Conservation (phyloP, 2,329 filamentous ascomycete genomes). For the Coleophoma eucalyptorum region DNA sequence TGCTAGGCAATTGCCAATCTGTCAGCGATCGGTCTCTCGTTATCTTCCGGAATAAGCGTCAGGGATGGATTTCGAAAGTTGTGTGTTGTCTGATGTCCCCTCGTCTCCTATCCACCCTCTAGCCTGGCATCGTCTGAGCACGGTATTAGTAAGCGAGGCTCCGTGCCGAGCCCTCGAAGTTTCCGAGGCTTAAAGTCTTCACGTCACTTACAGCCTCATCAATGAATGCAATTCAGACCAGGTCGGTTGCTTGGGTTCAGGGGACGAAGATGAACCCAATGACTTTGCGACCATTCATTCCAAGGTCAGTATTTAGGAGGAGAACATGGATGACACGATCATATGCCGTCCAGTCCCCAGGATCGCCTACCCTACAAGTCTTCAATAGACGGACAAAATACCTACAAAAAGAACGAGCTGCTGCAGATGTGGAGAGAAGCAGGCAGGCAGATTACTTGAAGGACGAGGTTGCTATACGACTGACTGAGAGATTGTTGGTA, state of each 20-base stretch:
- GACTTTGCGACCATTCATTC: constrained; percentile 17
- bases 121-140: not conserved
- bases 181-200: not conserved
- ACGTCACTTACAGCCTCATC: constrained; percentile 1
- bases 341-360: constrained; percentile 77
- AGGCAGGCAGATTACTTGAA: constrained; percentile 87
- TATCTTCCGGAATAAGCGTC: no score
- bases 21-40: no score
- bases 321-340: constrained; percentile 35
- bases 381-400: constrained; percentile 89
- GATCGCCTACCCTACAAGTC: constrained; percentile 77
- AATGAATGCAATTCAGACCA: not conserved
- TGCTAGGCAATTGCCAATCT: not conserved
- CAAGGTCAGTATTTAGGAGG: constrained; percentile 11
- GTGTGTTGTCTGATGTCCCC: not conserved
- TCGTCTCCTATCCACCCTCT: no score
- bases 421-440: constrained; percentile 63
- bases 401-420: constrained; percentile 86
- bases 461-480: constrained; percentile 80
- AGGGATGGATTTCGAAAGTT: not conserved
- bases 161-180: not conserved
- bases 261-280: constrained; percentile 19
- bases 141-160: not conserved
- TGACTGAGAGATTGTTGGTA: constrained; percentile 83
- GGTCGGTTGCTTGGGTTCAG: not conserved